Conservation (phyloP, 2,329 filamentous ascomycete genomes). For the Colletotrichum sp. region DNA sequence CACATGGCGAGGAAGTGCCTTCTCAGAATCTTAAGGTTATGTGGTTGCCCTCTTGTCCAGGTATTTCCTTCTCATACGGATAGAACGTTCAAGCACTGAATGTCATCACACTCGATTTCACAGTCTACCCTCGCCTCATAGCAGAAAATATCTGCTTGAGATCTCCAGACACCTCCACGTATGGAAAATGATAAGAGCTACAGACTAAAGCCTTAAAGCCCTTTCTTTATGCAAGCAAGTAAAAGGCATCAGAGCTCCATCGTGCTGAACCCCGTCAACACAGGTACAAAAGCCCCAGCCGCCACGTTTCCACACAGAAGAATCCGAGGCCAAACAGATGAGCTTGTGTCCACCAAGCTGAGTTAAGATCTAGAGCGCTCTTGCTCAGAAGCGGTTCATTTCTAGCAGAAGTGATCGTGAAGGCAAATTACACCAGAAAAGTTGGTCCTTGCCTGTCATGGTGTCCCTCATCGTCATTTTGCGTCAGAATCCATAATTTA, state of each 20-base stretch:
- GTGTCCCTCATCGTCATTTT: rapidly evolving
- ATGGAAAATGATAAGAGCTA: no score
- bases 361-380: neutral
- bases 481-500: rapidly evolving
- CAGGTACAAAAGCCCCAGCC: neutral
- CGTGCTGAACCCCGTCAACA: neutral
- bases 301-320: neutral
- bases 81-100: neutral
- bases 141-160: no score
- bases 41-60: neutral
- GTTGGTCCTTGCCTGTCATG: neutral
- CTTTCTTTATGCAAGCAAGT: neutral
- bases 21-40: no score
- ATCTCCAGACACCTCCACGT: no score
- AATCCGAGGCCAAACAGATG: neutral
- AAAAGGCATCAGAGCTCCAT: neutral
- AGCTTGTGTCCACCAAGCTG: no score
- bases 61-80: neutral
- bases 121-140: no score
- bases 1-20: no score
- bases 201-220: no score
- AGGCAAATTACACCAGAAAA: neutral
- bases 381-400: neutral
- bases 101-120: neutral
- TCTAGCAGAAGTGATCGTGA: neutral